Percentiles rank a stretch among this genome's conserved stretches.
These are phyloP conservation scores for Cubamyces lactineus DNA, from an alignment of 768 basidiomycete species.

Conservation along the genomic window DNA sequence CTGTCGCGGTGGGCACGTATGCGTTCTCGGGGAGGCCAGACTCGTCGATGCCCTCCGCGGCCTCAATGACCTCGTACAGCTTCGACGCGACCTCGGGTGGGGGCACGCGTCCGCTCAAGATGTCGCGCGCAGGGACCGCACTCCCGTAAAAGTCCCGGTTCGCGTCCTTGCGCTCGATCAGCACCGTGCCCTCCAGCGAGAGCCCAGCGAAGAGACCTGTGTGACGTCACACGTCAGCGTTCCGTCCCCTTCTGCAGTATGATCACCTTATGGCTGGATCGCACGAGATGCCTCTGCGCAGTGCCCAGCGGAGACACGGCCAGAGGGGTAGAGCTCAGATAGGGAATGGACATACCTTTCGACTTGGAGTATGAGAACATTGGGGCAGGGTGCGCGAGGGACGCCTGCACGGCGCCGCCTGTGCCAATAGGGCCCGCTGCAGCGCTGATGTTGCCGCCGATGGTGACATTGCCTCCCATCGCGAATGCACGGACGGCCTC, in stretches of 20 bases:
- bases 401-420: constrained; percentile 86
- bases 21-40: constrained; percentile 73
- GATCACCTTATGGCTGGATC: not conserved
- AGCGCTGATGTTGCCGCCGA: constrained; percentile 87
- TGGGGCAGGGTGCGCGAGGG: constrained; percentile 89
- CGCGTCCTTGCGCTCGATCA: constrained; percentile 95
- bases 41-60: constrained; percentile 93
- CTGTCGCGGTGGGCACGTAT: constrained; percentile 72
- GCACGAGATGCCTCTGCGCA: not conserved
- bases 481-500: constrained; percentile 96
- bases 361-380: constrained; percentile 98
- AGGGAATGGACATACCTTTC: constrained; percentile 60
- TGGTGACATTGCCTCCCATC: constrained; percentile 93
- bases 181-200: constrained; percentile 90
- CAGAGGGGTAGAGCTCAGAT: not conserved
- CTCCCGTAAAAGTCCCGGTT: constrained; percentile 97
- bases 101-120: constrained; percentile 91
- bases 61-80: constrained; percentile 96
- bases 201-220: constrained; percentile 92
- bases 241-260: not conserved
- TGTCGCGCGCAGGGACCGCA: constrained; percentile 83
- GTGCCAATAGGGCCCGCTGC: constrained; percentile 94
- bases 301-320: not conserved
- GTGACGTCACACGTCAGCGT: constrained; percentile 1
- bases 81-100: constrained; percentile 95